Conservation (phyloP, 768 basidiomycete genomes). For the Termitomyces eurrhizus region DNA sequence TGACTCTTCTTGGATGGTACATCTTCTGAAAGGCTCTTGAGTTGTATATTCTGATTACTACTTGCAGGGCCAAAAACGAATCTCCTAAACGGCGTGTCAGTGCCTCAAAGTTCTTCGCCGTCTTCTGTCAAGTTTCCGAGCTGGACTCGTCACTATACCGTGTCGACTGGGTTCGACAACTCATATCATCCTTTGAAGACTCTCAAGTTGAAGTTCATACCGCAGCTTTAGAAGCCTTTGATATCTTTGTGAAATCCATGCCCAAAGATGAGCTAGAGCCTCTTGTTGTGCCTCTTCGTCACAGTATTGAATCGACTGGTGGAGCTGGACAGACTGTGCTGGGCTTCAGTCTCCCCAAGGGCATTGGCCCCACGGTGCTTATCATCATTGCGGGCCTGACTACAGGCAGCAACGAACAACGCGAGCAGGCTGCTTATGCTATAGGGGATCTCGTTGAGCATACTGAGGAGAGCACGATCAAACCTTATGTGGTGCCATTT, state of each 20-base stretch:
- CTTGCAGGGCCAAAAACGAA: slow-evolving; percentile 73
- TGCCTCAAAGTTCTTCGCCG: slow-evolving; percentile 71
- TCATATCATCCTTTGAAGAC: slow-evolving; percentile 83
- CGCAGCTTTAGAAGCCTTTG: slow-evolving; percentile 79
- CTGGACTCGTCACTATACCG: slow-evolving; percentile 84
- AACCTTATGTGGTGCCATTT: slow-evolving; percentile 92
- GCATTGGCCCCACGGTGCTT: slow-evolving; percentile 77
- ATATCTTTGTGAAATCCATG: slow-evolving; percentile 83
- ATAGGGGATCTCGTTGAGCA: slow-evolving; percentile 93
- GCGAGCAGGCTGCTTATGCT: slow-evolving; percentile 93
- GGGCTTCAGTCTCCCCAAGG: slow-evolving; percentile 84
- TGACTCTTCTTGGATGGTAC: slow-evolving; percentile 85
- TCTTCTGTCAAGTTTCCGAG: slow-evolving; percentile 81
- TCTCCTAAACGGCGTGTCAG: slow-evolving; percentile 68
- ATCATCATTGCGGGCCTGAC: slow-evolving; percentile 92
- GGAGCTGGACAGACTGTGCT: slow-evolving; percentile 74
- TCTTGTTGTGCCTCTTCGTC: slow-evolving; percentile 82
- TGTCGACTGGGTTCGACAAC: slow-evolving; percentile 91
- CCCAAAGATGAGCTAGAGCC: slow-evolving; percentile 93
- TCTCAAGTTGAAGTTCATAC: slow-evolving; percentile 68
- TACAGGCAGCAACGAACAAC: slow-evolving; percentile 90
- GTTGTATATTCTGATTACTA: not conserved
- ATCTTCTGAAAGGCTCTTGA: slow-evolving; percentile 20
- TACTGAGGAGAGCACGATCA: slow-evolving; percentile 80
- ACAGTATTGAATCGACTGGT: slow-evolving; percentile 84